Evolutionary conservation across 345 rosid species (phyloP).

Genomic region (Theobroma cacao): DNA sequence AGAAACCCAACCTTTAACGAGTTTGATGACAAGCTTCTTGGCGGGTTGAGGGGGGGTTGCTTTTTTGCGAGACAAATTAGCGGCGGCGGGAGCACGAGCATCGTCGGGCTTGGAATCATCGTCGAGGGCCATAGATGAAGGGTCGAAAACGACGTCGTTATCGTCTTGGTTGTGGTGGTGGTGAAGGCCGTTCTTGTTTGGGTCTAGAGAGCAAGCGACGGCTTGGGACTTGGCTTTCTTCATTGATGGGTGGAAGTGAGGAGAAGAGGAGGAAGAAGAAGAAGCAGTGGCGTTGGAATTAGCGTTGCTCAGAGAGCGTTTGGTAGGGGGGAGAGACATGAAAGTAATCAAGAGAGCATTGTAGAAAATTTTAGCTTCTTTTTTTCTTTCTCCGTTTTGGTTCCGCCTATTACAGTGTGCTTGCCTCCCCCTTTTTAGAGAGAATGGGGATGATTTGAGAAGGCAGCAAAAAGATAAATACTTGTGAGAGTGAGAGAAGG

Average conservation of each 20-base stretch:
- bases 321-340: conserved; percentile 77
- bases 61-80: conserved; percentile 71
- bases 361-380: not conserved
- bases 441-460: not conserved
- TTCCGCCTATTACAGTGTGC: not conserved
- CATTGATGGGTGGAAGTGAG: conserved; percentile 35
- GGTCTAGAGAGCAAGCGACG: conserved; percentile 43
- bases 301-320: conserved; percentile 44
- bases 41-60: conserved; percentile 68
- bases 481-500: not conserved
- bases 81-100: conserved; percentile 34
- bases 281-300: not conserved
- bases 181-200: conserved; percentile 46
- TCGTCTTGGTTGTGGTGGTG: conserved; percentile 18
- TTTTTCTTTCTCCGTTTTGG: not conserved
- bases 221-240: conserved; percentile 78
- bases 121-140: conserved; percentile 46
- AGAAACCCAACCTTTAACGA: conserved; percentile 57
- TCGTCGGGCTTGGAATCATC: conserved; percentile 44
- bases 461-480: not conserved
- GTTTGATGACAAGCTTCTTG: conserved; percentile 80
- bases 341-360: conserved; percentile 16
- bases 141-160: conserved; percentile 46
- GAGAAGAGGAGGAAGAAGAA: not conserved
- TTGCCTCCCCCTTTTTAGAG: not conserved